Conservation (phyloP, 305 asterid species). For the Solanum hybrid region DNA sequence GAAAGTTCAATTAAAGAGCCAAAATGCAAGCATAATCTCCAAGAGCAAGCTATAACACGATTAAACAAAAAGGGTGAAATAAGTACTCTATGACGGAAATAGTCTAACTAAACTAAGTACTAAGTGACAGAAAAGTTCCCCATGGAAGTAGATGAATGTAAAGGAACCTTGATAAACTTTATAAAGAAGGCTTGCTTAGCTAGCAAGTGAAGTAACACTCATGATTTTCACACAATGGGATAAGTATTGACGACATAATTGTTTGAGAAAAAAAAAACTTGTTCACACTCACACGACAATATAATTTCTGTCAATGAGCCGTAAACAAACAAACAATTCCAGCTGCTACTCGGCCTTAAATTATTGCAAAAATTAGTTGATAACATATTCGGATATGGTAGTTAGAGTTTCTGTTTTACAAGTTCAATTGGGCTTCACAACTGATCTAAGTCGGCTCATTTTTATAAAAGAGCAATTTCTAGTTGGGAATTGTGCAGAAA, state of each 20-base stretch:
- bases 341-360: neutral
- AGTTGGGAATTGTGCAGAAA: neutral
- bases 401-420: neutral
- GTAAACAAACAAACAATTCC: neutral
- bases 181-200: neutral
- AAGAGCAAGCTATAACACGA: neutral
- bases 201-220: neutral
- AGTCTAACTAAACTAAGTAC: neutral
- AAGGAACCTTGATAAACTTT: neutral
- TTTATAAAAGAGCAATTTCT: neutral
- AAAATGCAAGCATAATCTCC: slow-evolving; percentile 6
- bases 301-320: neutral
- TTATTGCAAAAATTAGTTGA: neutral
- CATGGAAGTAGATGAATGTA: neutral
- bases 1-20: slow-evolving; percentile 5
- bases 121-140: neutral
- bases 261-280: neutral
- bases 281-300: neutral
- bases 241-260: neutral
- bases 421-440: neutral
- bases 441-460: neutral
- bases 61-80: neutral
- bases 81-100: neutral
- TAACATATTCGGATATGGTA: neutral
- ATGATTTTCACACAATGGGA: neutral